Percentiles rank a stretch among this genome's conserved stretches.
phyloP scores from a whole-genome alignment of 2,329 filamentous ascomycete species.

The Phaeosphaeria sp. region DNA sequence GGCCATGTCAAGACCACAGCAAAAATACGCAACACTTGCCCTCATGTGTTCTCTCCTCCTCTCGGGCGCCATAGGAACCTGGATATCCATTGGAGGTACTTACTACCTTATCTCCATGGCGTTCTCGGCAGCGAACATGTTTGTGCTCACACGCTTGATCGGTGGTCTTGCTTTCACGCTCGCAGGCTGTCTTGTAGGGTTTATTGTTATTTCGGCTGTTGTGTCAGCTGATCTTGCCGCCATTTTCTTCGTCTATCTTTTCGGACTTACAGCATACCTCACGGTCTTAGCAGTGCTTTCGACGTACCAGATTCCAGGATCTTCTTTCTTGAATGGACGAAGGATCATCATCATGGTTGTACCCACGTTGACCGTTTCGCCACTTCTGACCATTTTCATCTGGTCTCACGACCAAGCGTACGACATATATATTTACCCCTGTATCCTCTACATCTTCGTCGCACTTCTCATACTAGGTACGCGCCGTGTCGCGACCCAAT shows the following conservation, averaged over 20 bases:
- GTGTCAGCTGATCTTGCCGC: conserved; percentile 56
- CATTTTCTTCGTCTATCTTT: conserved; percentile 66
- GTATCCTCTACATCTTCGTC: conserved; percentile 62
- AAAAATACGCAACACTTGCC: conserved; percentile 63
- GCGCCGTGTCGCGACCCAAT: conserved; percentile 62
- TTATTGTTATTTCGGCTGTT: conserved; percentile 58
- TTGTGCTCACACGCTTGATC: conserved; percentile 60
- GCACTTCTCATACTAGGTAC: conserved; percentile 60
- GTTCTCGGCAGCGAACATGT: conserved; percentile 63
- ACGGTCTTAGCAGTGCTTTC: conserved; percentile 60
- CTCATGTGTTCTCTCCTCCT: conserved; percentile 66
- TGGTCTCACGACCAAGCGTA: conserved; percentile 59
- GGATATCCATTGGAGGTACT: conserved; percentile 68
- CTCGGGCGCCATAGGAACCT: conserved; percentile 67
- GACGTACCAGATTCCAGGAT: conserved; percentile 58
- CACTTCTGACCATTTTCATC: conserved; percentile 62
- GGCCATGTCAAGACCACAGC: conserved; percentile 59
- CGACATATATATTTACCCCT: conserved; percentile 64
- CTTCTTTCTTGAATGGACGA: conserved; percentile 64
- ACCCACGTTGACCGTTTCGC: conserved; percentile 64
- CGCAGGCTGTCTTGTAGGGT: conserved; percentile 60
- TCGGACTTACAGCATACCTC: conserved; percentile 65
- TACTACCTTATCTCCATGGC: conserved; percentile 67
- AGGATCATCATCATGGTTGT: conserved; percentile 63
- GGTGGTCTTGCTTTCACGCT: conserved; percentile 60